Conservation (phyloP, 1,284 basidiomycete species). For the Tremellales sp. region DNA sequence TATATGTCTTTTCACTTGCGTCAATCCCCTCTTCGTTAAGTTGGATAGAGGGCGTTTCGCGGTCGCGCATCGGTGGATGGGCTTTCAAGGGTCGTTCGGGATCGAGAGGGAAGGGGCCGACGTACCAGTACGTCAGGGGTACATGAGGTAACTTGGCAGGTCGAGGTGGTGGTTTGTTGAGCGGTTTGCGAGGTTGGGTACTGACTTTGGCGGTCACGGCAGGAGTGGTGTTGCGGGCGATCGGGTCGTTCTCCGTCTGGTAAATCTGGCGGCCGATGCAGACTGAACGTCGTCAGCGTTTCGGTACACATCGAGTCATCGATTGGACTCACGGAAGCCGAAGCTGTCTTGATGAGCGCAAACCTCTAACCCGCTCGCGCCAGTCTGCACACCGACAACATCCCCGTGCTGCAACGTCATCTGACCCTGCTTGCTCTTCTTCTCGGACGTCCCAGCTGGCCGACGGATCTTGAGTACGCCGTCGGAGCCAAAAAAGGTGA, state of each 20-base stretch:
- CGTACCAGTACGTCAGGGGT: conserved; percentile 24
- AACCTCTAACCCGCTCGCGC: conserved; percentile 27
- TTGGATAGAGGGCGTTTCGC: background rate
- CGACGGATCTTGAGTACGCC: conserved; percentile 10
- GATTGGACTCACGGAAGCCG: conserved; percentile 30
- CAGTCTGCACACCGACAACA: conserved; percentile 28
- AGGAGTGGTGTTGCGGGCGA: background rate
- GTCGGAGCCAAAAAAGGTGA: conserved; percentile 33
- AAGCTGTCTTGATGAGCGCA: conserved; percentile 31
- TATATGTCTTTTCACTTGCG: background rate
- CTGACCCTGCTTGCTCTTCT: conserved; percentile 15
- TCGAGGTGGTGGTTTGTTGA: conserved; percentile 3
- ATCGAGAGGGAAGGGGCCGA: conserved; percentile 23
- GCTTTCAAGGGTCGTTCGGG: conserved; percentile 10
- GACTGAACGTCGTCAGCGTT: conserved; percentile 2
- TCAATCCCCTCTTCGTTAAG: background rate
- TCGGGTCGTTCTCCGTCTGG: background rate
- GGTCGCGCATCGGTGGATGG: background rate
- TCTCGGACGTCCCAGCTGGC: conserved; percentile 1
- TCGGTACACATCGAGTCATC: background rate
- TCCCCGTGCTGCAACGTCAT: conserved; percentile 40
- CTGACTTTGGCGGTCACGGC: background rate
- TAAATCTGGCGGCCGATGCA: conserved; percentile 22
- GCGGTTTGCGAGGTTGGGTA: background rate
- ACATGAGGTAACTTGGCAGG: conserved; percentile 8